Conservation (phyloP, 2,329 filamentous ascomycete genomes). For the Phialophora macrospora region DNA sequence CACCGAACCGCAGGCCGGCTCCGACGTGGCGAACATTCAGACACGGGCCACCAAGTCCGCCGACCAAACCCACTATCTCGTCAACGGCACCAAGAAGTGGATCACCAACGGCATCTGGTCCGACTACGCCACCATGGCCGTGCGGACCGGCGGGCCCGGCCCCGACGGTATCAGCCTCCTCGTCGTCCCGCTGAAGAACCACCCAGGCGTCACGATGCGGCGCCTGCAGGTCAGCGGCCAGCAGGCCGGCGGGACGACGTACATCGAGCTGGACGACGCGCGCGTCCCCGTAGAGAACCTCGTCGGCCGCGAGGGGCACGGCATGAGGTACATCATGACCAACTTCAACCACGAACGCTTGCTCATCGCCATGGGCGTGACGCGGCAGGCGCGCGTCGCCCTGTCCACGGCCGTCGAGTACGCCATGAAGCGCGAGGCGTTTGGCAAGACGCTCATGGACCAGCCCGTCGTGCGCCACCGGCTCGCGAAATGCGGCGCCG, state of each 20-base stretch:
- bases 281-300: conserved; percentile 71
- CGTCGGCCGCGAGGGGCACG: conserved; percentile 66
- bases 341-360: conserved; percentile 82
- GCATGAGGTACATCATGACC: conserved; percentile 76
- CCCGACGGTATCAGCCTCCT: conserved; percentile 67
- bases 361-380: conserved; percentile 67
- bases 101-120: conserved; percentile 75
- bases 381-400: conserved; percentile 66
- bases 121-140: conserved; percentile 71
- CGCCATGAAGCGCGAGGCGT: conserved; percentile 68
- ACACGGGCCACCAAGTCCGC: conserved; percentile 67
- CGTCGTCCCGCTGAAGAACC: conserved; percentile 68
- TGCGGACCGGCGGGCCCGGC: conserved; percentile 68
- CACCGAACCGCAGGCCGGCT: conserved; percentile 75
- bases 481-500: conserved; percentile 69
- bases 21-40: conserved; percentile 72
- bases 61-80: conserved; percentile 69
- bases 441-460: conserved; percentile 71
- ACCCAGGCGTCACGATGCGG: conserved; percentile 69
- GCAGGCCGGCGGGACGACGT: conserved; percentile 69
- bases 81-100: conserved; percentile 80
- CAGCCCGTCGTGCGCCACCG: conserved; percentile 75
- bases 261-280: conserved; percentile 75
- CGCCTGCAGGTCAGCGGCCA: conserved; percentile 69
- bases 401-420: conserved; percentile 66